These are phyloP conservation scores for Clarireedia monteithiana DNA, from an alignment of 2,329 filamentous ascomycete genomes.

Conservation along the genomic window DNA sequence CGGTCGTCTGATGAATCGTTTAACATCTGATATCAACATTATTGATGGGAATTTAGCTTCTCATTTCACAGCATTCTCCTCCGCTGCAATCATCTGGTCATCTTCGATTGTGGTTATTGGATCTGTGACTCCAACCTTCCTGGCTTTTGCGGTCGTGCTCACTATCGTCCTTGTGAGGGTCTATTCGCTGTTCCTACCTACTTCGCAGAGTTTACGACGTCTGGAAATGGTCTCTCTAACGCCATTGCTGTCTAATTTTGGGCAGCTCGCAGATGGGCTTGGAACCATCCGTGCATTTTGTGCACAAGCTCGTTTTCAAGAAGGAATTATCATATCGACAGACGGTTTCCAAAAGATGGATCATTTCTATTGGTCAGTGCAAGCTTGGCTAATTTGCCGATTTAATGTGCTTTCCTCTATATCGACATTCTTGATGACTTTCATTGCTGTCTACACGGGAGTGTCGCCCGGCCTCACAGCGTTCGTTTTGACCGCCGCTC, in stretches of 20 bases:
- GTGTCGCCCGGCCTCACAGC: slow-evolving; percentile 73
- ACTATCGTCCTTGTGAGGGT: slow-evolving; percentile 62
- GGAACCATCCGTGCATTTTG: slow-evolving; percentile 81
- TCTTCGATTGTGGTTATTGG: slow-evolving; percentile 72
- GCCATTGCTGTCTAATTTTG: slow-evolving; percentile 87
- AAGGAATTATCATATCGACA: slow-evolving; percentile 69
- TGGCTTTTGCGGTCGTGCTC: slow-evolving; percentile 62
- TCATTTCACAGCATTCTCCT: slow-evolving; percentile 65
- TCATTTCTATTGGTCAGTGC: slow-evolving; percentile 89
- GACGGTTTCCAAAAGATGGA: slow-evolving; percentile 92
- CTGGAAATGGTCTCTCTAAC: slow-evolving; percentile 86
- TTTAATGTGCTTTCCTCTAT: slow-evolving; percentile 65
- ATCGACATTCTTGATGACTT: slow-evolving; percentile 66
- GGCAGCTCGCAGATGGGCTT: slow-evolving; percentile 75
- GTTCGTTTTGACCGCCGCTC: slow-evolving; percentile 70
- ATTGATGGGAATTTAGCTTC: slow-evolving; percentile 78
- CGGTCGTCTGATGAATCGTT: slow-evolving; percentile 82
- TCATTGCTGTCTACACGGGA: slow-evolving; percentile 66
- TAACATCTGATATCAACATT: slow-evolving; percentile 85
- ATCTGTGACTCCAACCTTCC: slow-evolving; percentile 67
- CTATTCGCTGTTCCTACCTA: slow-evolving; percentile 71
- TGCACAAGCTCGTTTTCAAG: slow-evolving; percentile 72
- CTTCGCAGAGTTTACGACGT: slow-evolving; percentile 73
- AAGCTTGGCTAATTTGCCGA: slow-evolving; percentile 76
- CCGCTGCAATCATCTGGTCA: slow-evolving; percentile 61